Conservation (phyloP, 1,284 basidiomycete species). For the Microbotryum scabiosae region DNA sequence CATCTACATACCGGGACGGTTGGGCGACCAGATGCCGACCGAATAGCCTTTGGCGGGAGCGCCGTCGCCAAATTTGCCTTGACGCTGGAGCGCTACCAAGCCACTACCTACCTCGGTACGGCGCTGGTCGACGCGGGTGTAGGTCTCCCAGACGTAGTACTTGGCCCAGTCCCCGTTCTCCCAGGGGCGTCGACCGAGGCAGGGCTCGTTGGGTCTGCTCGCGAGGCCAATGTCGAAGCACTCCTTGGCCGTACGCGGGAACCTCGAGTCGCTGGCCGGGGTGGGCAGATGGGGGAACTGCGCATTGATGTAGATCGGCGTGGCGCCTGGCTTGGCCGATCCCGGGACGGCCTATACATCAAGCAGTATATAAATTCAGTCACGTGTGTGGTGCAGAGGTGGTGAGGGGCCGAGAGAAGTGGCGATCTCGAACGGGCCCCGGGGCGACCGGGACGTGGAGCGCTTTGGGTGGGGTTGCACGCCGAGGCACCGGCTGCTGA, state of each 20-base stretch:
- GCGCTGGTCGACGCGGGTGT: constrained; percentile 24
- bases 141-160: constrained; percentile 25
- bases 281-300: constrained; percentile 5
- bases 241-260: constrained; percentile 30
- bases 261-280: constrained; percentile 3
- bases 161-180: constrained; percentile 29
- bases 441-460: too few species aligned
- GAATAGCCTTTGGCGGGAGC: constrained; percentile 21
- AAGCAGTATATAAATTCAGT: too few species aligned
- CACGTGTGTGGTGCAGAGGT: too few species aligned
- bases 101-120: constrained; percentile 40
- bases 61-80: constrained; percentile 52
- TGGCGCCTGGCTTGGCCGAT: constrained; percentile 23
- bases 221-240: constrained; percentile 32
- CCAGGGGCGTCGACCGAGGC: constrained; percentile 29
- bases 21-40: constrained; percentile 28
- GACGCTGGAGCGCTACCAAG: constrained; percentile 86
- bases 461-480: too few species aligned
- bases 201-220: constrained; percentile 6
- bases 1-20: constrained; percentile 20
- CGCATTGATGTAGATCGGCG: constrained; percentile 24
- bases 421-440: too few species aligned
- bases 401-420: too few species aligned
- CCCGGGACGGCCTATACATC: constrained; percentile 23
- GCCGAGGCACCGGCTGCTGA: too few species aligned